phyloP scores from a whole-genome alignment of 2,329 filamentous ascomycete genomes.

The Aspergillus sp. region DNA sequence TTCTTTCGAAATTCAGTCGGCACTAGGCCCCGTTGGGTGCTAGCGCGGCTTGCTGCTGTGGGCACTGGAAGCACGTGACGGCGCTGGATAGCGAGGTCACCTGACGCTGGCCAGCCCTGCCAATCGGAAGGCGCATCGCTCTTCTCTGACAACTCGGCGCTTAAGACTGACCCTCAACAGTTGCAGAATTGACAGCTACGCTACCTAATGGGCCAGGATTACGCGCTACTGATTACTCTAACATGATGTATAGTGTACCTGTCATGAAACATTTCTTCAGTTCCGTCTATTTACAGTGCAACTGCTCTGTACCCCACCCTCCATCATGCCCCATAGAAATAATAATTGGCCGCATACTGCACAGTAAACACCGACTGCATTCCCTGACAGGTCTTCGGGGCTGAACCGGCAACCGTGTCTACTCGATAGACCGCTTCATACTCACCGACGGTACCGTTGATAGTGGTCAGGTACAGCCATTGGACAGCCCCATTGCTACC shows the following conservation, averaged over 20 bases:
- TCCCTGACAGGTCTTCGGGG: constrained; percentile 72
- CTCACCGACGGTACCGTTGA: constrained; percentile 58
- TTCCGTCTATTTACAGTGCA: constrained; percentile 5
- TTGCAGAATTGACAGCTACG: neutral
- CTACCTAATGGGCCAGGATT: neutral
- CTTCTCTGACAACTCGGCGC: neutral
- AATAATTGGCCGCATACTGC: constrained; percentile 80
- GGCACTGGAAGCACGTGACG: constrained; percentile 25
- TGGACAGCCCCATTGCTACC: constrained; percentile 70
- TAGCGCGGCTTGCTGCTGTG: constrained; percentile 29
- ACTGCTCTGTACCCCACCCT: constrained; percentile 1
- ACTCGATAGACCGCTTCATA: constrained; percentile 80
- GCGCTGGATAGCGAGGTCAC: constrained; percentile 29
- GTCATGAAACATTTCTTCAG: neutral
- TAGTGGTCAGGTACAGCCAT: constrained; percentile 71
- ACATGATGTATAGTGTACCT: neutral
- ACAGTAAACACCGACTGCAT: constrained; percentile 67
- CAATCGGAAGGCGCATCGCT: constrained; percentile 13
- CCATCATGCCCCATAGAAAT: constrained; percentile 52
- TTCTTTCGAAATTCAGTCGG: constrained; percentile 43
- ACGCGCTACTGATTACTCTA: neutral
- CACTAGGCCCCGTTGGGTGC: constrained; percentile 28
- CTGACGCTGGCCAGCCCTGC: constrained; percentile 29
- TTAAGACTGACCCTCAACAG: neutral
- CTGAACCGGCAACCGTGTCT: constrained; percentile 76